Conservation (phyloP, 2,329 filamentous ascomycete species). For the Arthrobotrys musiformis region DNA sequence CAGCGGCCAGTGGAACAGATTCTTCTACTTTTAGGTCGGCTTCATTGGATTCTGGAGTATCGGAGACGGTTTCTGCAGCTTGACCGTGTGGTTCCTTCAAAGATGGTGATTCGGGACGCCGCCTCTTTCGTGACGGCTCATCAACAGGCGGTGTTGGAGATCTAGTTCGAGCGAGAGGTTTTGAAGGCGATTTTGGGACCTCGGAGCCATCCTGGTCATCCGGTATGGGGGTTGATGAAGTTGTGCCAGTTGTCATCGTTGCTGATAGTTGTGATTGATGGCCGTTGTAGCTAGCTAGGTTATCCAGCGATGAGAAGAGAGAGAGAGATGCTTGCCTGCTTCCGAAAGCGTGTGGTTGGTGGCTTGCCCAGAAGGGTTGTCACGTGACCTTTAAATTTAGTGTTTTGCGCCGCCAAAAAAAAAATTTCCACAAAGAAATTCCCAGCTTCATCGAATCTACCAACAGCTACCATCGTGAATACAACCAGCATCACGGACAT, state of each 20-base stretch:
- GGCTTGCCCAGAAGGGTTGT: not conserved
- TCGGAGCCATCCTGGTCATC: not conserved
- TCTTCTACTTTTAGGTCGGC: not conserved
- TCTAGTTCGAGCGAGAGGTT: constrained; percentile 39
- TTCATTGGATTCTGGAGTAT: not conserved
- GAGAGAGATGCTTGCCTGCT: not conserved
- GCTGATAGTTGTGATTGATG: not conserved
- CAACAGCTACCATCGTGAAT: not conserved
- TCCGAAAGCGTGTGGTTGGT: not conserved
- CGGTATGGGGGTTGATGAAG: not conserved
- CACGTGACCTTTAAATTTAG: constrained; percentile 25
- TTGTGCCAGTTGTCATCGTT: constrained; percentile 22
- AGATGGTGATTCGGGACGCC: constrained; percentile 28
- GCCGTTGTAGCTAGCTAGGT: not conserved
- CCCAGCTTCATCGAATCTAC: not conserved
- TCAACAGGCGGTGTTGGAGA: constrained; percentile 30
- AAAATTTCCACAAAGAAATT: constrained; percentile 7
- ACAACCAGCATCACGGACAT: not conserved
- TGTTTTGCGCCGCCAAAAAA: constrained; percentile 6
- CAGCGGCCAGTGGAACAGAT: not conserved
- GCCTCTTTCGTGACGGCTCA: constrained; percentile 39
- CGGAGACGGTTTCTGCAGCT: not conserved
- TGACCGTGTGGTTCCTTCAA: not conserved
- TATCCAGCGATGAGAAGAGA: constrained; percentile 3
- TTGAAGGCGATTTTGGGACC: constrained; percentile 5